A percentile compares a stretch with the other conserved stretches of the same genome.
phyloP scores from a whole-genome alignment of 2,329 filamentous ascomycete genomes.

The Fusarium sp. region DNA sequence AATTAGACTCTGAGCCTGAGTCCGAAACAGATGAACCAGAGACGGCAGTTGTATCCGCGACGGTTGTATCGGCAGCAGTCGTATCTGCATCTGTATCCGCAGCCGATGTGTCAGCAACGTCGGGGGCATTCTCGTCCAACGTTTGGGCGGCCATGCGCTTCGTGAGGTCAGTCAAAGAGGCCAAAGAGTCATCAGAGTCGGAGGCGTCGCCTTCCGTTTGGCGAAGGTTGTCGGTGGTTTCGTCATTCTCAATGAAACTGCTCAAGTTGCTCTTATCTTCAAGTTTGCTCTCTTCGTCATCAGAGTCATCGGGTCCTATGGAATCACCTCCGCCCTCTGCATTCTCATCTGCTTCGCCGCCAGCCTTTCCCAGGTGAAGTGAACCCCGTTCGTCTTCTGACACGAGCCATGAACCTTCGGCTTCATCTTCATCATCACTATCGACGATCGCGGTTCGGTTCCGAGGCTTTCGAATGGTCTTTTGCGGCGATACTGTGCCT shows the following conservation, averaged over 20 bases:
- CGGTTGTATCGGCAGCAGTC: slow-evolving; percentile 24
- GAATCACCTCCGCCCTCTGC: slow-evolving; percentile 88
- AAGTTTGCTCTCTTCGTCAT: slow-evolving; percentile 64
- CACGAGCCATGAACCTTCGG: slow-evolving; percentile 84
- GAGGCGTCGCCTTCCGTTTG: slow-evolving; percentile 42
- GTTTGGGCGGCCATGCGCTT: slow-evolving; percentile 54
- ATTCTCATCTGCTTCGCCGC: slow-evolving; percentile 88
- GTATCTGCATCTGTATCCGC: slow-evolving; percentile 31
- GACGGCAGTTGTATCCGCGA: slow-evolving; percentile 27
- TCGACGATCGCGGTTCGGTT: slow-evolving; percentile 70
- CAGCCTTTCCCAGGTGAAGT: slow-evolving; percentile 77
- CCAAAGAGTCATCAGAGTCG: slow-evolving; percentile 50
- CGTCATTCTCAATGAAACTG: slow-evolving; percentile 68
- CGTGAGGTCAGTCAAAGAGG: slow-evolving; percentile 53
- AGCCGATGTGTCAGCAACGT: slow-evolving; percentile 23
- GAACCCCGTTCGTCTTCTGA: slow-evolving; percentile 71
- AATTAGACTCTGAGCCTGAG: slow-evolving; percentile 33
- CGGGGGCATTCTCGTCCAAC: slow-evolving; percentile 46
- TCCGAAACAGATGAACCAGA: slow-evolving; percentile 29
- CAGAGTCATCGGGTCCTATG: slow-evolving; percentile 77
- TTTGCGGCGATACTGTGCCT: slow-evolving; percentile 28
- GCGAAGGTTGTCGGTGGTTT: slow-evolving; percentile 51
- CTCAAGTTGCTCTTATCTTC: slow-evolving; percentile 65
- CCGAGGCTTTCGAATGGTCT: slow-evolving; percentile 53
- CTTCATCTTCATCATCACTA: slow-evolving; percentile 74